These are phyloP conservation scores for Wallacemonas rigidus DNA, from an alignment of 208 protist genomes.

Conservation along the genomic window DNA sequence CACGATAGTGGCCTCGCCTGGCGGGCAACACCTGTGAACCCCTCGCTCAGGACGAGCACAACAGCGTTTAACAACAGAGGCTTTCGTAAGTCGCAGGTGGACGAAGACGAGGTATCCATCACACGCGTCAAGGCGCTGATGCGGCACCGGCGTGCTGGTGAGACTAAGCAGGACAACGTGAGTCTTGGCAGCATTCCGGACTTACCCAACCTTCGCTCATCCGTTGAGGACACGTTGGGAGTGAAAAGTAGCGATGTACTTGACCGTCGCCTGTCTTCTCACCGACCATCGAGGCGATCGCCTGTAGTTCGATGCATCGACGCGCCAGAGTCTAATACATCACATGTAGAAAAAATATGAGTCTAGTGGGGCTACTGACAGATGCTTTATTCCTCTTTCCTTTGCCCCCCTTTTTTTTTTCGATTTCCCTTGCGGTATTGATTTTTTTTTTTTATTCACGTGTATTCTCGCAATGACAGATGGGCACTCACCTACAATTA, in stretches of 20 bases:
- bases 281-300: neutral
- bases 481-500: no score
- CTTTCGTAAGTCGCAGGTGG: conserved; percentile 5
- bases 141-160: conserved; percentile 3
- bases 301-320: conserved; percentile 3
- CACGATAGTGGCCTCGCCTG: conserved; percentile 3
- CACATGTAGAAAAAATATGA: no score
- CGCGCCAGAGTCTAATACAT: neutral
- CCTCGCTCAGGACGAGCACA: neutral
- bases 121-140: conserved; percentile 4
- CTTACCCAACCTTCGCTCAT: neutral
- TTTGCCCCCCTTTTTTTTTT: no score
- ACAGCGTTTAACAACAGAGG: neutral
- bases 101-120: conserved; percentile 8
- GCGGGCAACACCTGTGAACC: neutral
- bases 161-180: neutral
- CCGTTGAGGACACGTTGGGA: neutral
- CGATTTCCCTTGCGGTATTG: no score
- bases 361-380: no score
- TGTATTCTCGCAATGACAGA: no score
- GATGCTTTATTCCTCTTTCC: no score
- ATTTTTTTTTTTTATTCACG: no score
- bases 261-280: neutral
- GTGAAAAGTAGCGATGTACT: neutral
- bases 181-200: neutral